Evolutionary conservation across 176 grass and related monocot genomes (phyloP).

Genomic region (Triticum aestivum): IWGSC_CS_RefSeq_v2.1 NC_057803.1:545185614-545186113

Average conservation of each 20-base stretch:
- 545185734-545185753: not conserved
- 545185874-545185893: too few species aligned
- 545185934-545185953: not conserved
- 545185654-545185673: not conserved
- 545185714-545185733: not conserved
- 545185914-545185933: not conserved
- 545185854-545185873: too few species aligned
- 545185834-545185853: too few species aligned
- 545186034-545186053: not conserved
- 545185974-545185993: not conserved
- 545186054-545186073: not conserved
- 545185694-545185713: not conserved
- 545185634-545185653: not conserved
- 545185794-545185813: too few species aligned
- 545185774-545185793: too few species aligned
- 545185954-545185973: not conserved
- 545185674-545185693: not conserved
- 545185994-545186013: not conserved
- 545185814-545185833: too few species aligned
- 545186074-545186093: not conserved
- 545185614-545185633: not conserved
- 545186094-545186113: not conserved
- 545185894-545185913: too few species aligned
- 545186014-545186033: not conserved
- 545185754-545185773: not conserved